Evolutionary conservation across 2,329 filamentous ascomycete species (phyloP).

Genomic region (Blastomyces percursus): DNA sequence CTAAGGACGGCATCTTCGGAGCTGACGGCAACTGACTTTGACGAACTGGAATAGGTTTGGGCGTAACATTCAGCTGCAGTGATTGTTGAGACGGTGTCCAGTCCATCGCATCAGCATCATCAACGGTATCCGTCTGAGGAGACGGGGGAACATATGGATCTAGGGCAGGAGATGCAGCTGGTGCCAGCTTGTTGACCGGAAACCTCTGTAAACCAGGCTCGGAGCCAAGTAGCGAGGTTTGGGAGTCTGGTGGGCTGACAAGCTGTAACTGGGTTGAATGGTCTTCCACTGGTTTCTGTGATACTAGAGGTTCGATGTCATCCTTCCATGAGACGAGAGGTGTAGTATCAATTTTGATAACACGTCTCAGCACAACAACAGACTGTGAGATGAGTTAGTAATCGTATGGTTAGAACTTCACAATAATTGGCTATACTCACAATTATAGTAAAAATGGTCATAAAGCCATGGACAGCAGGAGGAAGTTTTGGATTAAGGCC

Average conservation of each 20-base stretch:
- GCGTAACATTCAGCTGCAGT: slow-evolving; percentile 24
- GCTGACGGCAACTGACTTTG: slow-evolving; percentile 33
- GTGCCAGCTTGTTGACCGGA: slow-evolving; percentile 33
- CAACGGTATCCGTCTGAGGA: slow-evolving; percentile 27
- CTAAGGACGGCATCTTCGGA: slow-evolving; percentile 32
- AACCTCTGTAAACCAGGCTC: slow-evolving; percentile 22
- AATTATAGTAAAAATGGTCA: slow-evolving; percentile 31
- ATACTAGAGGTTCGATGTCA: slow-evolving; percentile 21
- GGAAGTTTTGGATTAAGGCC: slow-evolving; percentile 22
- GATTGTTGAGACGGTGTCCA: slow-evolving; percentile 39
- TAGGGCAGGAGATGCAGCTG: slow-evolving; percentile 17
- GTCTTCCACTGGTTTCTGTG: slow-evolving; percentile 17
- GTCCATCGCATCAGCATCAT: slow-evolving; percentile 36
- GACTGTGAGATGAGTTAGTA: slow-evolving; percentile 24
- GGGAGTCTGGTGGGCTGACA: slow-evolving; percentile 12
- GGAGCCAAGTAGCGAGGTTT: slow-evolving; percentile 12
- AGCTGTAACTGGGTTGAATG: slow-evolving; percentile 12
- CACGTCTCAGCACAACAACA: slow-evolving; percentile 26
- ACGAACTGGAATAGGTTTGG: slow-evolving; percentile 22
- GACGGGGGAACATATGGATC: slow-evolving; percentile 24
- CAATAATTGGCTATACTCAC: slow-evolving; percentile 18
- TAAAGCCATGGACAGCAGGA: slow-evolving; percentile 30
- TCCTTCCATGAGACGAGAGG: slow-evolving; percentile 35
- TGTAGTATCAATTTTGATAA: slow-evolving; percentile 31
- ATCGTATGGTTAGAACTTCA: neutral